Evolutionary conservation across 169 alveolate genomes (phyloP).

Genomic region (Eimeria maxima): DNA sequence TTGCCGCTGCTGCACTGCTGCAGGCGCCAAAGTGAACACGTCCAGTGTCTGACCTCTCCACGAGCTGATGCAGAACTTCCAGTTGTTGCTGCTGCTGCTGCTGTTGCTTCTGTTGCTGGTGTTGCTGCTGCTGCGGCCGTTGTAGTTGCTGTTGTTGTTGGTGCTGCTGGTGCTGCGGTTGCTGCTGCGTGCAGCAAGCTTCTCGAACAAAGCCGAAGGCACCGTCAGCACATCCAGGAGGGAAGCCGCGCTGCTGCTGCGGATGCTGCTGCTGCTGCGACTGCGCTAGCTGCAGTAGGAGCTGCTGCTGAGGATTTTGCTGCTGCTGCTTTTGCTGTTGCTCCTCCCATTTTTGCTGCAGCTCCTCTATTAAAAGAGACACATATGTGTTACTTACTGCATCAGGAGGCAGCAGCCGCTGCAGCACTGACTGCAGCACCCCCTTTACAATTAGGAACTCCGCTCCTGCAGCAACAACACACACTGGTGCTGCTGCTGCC

Average conservation of each 20-base stretch:
- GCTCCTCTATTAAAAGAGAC: slow-evolving; percentile 65
- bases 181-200: background rate
- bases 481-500: too few relatives aligned
- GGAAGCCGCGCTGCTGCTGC: background rate
- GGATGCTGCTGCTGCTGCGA: background rate
- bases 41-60: slow-evolving; percentile 15
- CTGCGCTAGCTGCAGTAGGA: slow-evolving; percentile 18
- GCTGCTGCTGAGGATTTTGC: background rate
- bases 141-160: background rate
- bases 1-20: slow-evolving; percentile 29
- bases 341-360: slow-evolving; percentile 27
- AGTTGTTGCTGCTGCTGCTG: background rate
- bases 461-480: slow-evolving; percentile 10
- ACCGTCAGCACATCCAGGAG: background rate
- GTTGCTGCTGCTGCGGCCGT: background rate
- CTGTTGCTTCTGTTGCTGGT: background rate
- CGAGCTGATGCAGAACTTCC: background rate
- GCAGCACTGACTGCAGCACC: slow-evolving; percentile 26
- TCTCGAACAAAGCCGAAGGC: background rate
- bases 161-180: background rate
- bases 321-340: slow-evolving; percentile 36
- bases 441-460: background rate
- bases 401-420: slow-evolving; percentile 90
- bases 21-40: slow-evolving; percentile 26
- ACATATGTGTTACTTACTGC: slow-evolving; percentile 93